These are phyloP conservation scores for Fonsecaea pugnacius DNA, from an alignment of 2,329 filamentous ascomycete species.

Conservation along the genomic window DNA sequence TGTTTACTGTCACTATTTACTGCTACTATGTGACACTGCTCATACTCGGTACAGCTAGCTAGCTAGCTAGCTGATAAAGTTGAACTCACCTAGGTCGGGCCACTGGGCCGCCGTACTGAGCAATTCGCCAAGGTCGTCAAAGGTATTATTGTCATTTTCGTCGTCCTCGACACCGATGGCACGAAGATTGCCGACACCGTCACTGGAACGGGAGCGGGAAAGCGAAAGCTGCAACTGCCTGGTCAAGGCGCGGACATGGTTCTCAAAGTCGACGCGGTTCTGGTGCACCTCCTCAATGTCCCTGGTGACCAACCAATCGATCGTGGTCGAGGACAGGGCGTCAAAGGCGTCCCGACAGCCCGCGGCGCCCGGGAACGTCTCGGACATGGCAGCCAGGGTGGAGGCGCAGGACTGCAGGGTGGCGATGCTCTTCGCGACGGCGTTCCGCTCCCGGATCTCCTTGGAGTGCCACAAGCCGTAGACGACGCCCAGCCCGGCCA, in stretches of 20 bases:
- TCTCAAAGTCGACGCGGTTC: constrained; percentile 26
- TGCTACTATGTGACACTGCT: too few relatives aligned
- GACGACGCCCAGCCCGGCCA: constrained; percentile 42
- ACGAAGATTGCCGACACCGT: constrained; percentile 14
- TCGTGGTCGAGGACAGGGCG: constrained; percentile 39
- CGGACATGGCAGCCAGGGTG: constrained; percentile 42
- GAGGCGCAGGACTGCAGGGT: constrained; percentile 42
- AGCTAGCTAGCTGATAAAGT: background rate
- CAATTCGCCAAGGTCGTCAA: constrained; percentile 27
- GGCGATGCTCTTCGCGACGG: constrained; percentile 36
- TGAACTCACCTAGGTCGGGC: constrained; percentile 22
- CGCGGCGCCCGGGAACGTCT: constrained; percentile 42
- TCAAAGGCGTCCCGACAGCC: constrained; percentile 42
- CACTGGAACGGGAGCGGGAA: background rate
- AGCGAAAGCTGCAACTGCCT: constrained; percentile 21
- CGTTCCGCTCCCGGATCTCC: constrained; percentile 39
- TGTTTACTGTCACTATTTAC: too few relatives aligned
- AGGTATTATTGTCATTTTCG: constrained; percentile 5
- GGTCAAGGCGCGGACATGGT: constrained; percentile 26
- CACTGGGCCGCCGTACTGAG: constrained; percentile 31
- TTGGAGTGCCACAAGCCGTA: constrained; percentile 43
- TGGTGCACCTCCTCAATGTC: constrained; percentile 29
- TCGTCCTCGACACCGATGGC: constrained; percentile 20
- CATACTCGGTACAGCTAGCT: too few relatives aligned
- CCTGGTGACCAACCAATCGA: constrained; percentile 34